Base-by-base conservation (phyloP, 1,284 basidiomycete species). In the Caloboletus firmus region DNA sequence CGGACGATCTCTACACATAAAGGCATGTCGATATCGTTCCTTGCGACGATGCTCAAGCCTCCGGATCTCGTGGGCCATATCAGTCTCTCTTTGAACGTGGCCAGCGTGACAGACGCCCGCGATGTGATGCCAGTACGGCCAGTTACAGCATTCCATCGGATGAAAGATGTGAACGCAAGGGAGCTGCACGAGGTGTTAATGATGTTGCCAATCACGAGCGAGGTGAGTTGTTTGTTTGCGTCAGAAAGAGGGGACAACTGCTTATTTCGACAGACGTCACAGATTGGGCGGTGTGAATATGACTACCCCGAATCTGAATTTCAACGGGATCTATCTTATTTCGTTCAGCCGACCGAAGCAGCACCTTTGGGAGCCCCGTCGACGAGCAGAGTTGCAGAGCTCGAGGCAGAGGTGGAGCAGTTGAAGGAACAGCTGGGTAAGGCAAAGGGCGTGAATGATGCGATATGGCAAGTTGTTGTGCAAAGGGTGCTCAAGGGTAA, bases 401-500 rank as follows among this genome's bases (percentile, higher is more conserved):
- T 95, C 1, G 86, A 92, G 69, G 72, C 74, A 3, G 91, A 95
- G 67, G 79, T 93, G 10, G 75, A 76, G 49, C 73, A 71, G 22
- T 70, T 95, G 54, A 80, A 78, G 32, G 79, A 82, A 44, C 85
- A 92, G 59, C 74, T 96, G 1, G 83, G 82, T 26, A 87, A 84
- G 66, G 93, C 93, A 5, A 91, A 91, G 64, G 82, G 85, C 32
- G 79, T 95, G 54, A 96, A 95, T 61, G 91, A 95, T 64, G 79
- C 82, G 49, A 95, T 95, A 87, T 95, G 93, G 93, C 87, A 89
- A 60, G 82, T 80, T 2, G 82, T 95, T 4, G 85, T 91, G 30
- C 81, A 85, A 58, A 79, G 73, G 51, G 69, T 83, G n/a, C 71
- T 87, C 5, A 67, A 70, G 26, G 72, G 70, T 22, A 72, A 73